Evolutionary conservation across 1,284 basidiomycete genomes (phyloP), one percentile per base, ranked within the genome.

Genomic region (Trametes versicolor): DNA sequence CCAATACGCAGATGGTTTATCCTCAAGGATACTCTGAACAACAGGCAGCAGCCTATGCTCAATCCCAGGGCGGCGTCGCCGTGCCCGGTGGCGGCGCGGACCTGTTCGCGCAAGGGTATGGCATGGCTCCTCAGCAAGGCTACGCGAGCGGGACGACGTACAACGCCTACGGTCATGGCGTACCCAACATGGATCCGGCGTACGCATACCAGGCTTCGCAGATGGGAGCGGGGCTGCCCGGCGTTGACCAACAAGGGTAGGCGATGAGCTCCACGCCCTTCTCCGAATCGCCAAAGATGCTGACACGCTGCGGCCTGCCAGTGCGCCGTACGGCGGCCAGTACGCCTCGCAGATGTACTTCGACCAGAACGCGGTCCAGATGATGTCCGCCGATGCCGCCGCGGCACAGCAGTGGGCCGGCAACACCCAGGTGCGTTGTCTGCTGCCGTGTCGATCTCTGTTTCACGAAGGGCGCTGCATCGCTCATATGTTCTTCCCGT

Each of bases 81-180:
- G 27, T 36, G 6, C 23, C 17, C 21, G 65, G 48, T 2, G 36
- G 23, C 52, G 64, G 67, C 17, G 34, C 36, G 1, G 60, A 51
- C 19, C 10, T 62, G 50, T 62, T 58, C 51, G 53, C 41, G 27
- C 67, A 69, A 21, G 45, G 45, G 5, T 65, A 54, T 23, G 49
- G 39, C 45, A 54, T 62, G 43, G 60, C 67, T 51, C 64, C 67
- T 41, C 68, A 70, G 60, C 67, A 68, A 59, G 65, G 59, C 9
- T 72, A 71, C 66, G 41, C 69, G 62, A 50, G 52, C 53, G 66
- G 65, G 48, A 56, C 70, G 47, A 58, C 64, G 51, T 69, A 69
- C 58, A 56, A 66, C 47, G 66, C 63, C 21, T 71, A 68, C 29
- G 64, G 65, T 17, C 65, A 65, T 12, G 45, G 25, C 39, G 47